Evolutionary conservation across 2,329 filamentous ascomycete species (phyloP).

Genomic region (Simplicillium aogashimaense): DNA sequence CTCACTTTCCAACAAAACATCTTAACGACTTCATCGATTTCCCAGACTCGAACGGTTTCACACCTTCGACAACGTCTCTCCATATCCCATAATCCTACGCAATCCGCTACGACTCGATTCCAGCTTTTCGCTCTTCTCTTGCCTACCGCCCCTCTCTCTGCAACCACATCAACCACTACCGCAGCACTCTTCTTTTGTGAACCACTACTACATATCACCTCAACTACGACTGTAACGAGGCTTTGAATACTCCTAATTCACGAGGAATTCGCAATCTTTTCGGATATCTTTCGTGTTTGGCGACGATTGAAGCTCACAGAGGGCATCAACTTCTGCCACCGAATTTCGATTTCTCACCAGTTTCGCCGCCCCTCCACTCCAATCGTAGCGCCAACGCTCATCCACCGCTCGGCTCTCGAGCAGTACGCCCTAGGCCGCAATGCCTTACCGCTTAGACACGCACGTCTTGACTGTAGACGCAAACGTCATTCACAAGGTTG

Average conservation of each 20-base stretch:
- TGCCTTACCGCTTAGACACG: constrained; percentile 76
- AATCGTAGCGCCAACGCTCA: not conserved
- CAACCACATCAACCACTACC: not conserved
- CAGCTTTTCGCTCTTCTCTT: too few species aligned
- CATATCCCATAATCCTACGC: too few species aligned
- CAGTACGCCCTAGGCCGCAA: constrained; percentile 25
- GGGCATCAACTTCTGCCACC: not conserved
- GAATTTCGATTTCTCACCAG: not conserved
- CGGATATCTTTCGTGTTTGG: not conserved
- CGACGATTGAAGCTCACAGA: not conserved
- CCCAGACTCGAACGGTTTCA: too few species aligned
- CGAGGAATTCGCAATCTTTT: not conserved
- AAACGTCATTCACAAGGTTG: constrained; percentile 86
- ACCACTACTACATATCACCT: not conserved
- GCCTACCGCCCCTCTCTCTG: not conserved
- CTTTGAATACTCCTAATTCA: too few species aligned
- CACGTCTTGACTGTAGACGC: constrained; percentile 88
- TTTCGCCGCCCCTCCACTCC: not conserved
- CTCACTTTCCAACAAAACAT: too few species aligned
- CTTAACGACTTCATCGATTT: too few species aligned
- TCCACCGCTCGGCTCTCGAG: not conserved
- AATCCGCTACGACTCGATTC: too few species aligned
- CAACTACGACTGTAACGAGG: not conserved
- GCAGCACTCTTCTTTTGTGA: not conserved
- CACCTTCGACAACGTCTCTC: too few species aligned